These are phyloP conservation scores for Huiozyma sinensis DNA, from an alignment of 805 yeast species.

Conservation along the genomic window DNA sequence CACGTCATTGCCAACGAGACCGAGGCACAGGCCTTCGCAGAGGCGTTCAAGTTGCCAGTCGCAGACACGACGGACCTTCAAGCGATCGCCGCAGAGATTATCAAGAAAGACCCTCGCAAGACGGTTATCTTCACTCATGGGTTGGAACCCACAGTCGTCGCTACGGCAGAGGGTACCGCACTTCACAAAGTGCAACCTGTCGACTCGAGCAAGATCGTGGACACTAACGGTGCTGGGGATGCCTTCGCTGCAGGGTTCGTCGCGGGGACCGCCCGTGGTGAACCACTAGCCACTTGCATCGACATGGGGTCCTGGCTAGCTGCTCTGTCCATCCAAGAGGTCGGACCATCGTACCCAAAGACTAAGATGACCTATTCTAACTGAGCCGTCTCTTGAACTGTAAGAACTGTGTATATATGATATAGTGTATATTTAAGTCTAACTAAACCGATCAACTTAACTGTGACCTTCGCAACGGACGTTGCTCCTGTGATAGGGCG, in stretches of 20 bases:
- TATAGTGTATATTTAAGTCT: too few relatives aligned
- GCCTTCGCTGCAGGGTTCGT: conserved; percentile 96
- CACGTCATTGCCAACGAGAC: conserved; percentile 90
- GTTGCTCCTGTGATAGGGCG: too few relatives aligned
- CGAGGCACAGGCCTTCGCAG: conserved; percentile 92
- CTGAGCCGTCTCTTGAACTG: conserved; percentile 10
- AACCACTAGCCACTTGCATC: conserved; percentile 47
- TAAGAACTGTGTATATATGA: too few relatives aligned
- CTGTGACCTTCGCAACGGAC: too few relatives aligned
- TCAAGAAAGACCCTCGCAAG: conserved; percentile 58
- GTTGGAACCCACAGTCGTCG: conserved; percentile 78
- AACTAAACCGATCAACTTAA: too few relatives aligned
- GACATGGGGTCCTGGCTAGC: conserved; percentile 97
- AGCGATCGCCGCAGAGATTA: conserved; percentile 69
- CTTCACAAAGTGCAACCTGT: conserved; percentile 63
- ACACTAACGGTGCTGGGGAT: conserved; percentile 98
- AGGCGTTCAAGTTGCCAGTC: conserved; percentile 54
- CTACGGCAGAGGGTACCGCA: conserved; percentile 39
- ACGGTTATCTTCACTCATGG: conserved; percentile 94
- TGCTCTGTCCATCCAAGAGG: conserved; percentile 76
- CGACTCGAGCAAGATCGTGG: conserved; percentile 57
- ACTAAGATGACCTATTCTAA: conserved; percentile 8
- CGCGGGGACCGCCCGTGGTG: conserved; percentile 75
- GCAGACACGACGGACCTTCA: conserved; percentile 43
- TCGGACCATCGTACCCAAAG: conserved; percentile 86